Evolutionary conservation across 192 early-diverging fungal genomes (phyloP).

Genomic region (Kappamyces sp.): DNA sequence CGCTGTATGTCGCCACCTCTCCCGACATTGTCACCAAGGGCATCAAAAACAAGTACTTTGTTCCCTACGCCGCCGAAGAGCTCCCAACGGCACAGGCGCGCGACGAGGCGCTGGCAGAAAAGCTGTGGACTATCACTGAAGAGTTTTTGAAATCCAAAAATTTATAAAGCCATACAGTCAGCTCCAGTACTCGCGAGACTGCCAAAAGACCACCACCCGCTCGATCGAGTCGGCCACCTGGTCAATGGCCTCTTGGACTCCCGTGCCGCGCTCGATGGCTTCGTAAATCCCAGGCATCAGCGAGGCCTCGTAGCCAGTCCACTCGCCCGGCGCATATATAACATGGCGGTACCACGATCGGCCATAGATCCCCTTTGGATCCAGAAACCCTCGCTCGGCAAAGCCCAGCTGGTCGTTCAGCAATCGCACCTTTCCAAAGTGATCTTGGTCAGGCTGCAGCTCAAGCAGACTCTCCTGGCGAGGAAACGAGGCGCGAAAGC

Average conservation of each 20-base stretch:
- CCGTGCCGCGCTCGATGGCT: slow-evolving; percentile 28
- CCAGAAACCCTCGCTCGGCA: slow-evolving; percentile 55
- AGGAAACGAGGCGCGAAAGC: background rate
- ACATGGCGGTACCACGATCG: slow-evolving; percentile 59
- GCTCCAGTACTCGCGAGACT: background rate
- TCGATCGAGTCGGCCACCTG: background rate
- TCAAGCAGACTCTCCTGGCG: background rate
- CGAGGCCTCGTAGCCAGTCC: slow-evolving; percentile 41
- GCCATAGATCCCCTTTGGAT: slow-evolving; percentile 47
- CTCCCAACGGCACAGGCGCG: slow-evolving; percentile 18
- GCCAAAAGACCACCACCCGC: background rate
- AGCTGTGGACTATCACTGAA: slow-evolving; percentile 37
- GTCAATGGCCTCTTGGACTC: slow-evolving; percentile 6
- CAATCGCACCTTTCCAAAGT: background rate
- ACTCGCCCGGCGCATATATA: slow-evolving; percentile 46
- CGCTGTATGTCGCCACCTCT: slow-evolving; percentile 28
- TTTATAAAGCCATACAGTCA: too few relatives aligned
- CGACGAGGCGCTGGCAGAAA: slow-evolving; percentile 25
- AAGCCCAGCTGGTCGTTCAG: slow-evolving; percentile 41
- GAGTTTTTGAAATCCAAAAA: background rate
- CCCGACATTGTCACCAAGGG: slow-evolving; percentile 33
- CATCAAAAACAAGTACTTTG: slow-evolving; percentile 31
- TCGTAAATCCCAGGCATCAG: slow-evolving; percentile 51
- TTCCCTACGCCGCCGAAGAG: slow-evolving; percentile 24
- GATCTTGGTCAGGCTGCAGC: slow-evolving; percentile 11